phyloP scores from a whole-genome alignment of 1,284 basidiomycete species.

The Cryptococcus neoformans region DNA sequence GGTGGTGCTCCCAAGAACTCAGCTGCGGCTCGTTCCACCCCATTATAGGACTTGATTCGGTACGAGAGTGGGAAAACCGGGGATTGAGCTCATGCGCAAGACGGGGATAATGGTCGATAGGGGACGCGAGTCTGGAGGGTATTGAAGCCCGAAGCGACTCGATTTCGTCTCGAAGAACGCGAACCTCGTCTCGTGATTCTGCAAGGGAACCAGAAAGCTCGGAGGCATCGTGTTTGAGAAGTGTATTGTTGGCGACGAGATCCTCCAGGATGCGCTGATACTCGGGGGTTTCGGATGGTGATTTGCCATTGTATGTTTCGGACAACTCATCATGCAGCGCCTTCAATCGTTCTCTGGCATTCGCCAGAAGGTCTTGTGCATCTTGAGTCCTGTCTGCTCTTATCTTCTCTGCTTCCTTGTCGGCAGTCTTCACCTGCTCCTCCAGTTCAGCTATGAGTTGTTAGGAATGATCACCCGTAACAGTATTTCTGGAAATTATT shows the following conservation, averaged over 20 bases:
- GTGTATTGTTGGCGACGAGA: conserved; percentile 77
- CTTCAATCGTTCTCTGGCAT: conserved; percentile 66
- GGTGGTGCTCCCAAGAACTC: conserved; percentile 32
- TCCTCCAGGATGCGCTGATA: conserved; percentile 65
- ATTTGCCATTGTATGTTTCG: conserved; percentile 31
- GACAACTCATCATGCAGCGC: conserved; percentile 55
- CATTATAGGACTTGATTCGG: conserved; percentile 26
- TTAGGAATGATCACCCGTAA: not conserved
- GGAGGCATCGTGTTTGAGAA: conserved; percentile 71
- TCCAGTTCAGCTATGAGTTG: conserved; percentile 63
- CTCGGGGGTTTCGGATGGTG: conserved; percentile 41
- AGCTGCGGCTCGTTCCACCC: conserved; percentile 7
- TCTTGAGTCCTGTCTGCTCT: conserved; percentile 62
- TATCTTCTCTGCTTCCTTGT: conserved; percentile 62
- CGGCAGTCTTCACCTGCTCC: conserved; percentile 62
- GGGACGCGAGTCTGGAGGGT: conserved; percentile 17
- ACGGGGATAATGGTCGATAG: conserved; percentile 15
- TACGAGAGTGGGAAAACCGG: conserved; percentile 18
- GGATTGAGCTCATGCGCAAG: conserved; percentile 34
- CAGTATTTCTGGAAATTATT: not conserved
- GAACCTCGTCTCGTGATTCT: conserved; percentile 72
- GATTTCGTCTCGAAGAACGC: conserved; percentile 65
- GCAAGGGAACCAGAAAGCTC: conserved; percentile 70
- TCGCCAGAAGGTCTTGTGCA: conserved; percentile 67
- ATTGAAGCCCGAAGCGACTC: conserved; percentile 58